A percentile compares a stretch with the other conserved stretches of the same genome.
Evolutionary conservation across 805 yeast species (phyloP).

Genomic region (Starmerella sp.): DNA sequence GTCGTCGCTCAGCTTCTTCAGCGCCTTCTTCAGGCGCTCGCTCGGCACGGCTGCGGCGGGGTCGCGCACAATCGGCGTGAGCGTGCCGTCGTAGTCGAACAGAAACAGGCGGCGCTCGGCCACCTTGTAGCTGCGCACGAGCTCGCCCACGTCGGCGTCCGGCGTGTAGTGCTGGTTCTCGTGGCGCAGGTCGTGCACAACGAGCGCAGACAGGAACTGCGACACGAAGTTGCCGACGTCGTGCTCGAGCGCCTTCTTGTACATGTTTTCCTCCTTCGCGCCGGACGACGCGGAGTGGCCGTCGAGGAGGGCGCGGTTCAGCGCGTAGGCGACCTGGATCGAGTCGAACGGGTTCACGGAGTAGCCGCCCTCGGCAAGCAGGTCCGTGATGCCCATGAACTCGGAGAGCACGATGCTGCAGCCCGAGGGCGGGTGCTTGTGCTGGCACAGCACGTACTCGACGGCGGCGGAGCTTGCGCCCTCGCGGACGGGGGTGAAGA

Average conservation of each 20-base stretch:
- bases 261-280: slow-evolving; percentile 31
- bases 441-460: slow-evolving; percentile 78
- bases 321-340: slow-evolving; percentile 78
- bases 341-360: slow-evolving; percentile 96
- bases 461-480: slow-evolving; percentile 94
- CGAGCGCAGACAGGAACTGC: slow-evolving; percentile 40
- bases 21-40: slow-evolving; percentile 47
- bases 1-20: slow-evolving; percentile 55
- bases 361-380: slow-evolving; percentile 34
- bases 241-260: slow-evolving; percentile 45
- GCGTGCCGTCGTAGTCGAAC: slow-evolving; percentile 95
- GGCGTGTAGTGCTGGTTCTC: slow-evolving; percentile 58
- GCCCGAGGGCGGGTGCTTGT: slow-evolving; percentile 21
- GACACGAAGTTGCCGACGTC: slow-evolving; percentile 77
- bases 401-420: slow-evolving; percentile 76
- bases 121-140: slow-evolving; percentile 46
- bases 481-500: slow-evolving; percentile 84
- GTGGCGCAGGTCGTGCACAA: slow-evolving; percentile 28
- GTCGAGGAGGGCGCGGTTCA: slow-evolving; percentile 47
- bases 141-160: slow-evolving; percentile 58
- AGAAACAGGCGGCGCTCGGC: slow-evolving; percentile 66
- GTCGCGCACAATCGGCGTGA: slow-evolving; percentile 90
- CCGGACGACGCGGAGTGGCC: slow-evolving; percentile 32
- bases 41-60: slow-evolving; percentile 99
- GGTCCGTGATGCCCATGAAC: slow-evolving; percentile 75